Percentiles rank a stretch among this genome's conserved stretches.
phyloP scores from a whole-genome alignment of 2,329 filamentous ascomycete genomes.

The Dothiorella sarmentorum region DNA sequence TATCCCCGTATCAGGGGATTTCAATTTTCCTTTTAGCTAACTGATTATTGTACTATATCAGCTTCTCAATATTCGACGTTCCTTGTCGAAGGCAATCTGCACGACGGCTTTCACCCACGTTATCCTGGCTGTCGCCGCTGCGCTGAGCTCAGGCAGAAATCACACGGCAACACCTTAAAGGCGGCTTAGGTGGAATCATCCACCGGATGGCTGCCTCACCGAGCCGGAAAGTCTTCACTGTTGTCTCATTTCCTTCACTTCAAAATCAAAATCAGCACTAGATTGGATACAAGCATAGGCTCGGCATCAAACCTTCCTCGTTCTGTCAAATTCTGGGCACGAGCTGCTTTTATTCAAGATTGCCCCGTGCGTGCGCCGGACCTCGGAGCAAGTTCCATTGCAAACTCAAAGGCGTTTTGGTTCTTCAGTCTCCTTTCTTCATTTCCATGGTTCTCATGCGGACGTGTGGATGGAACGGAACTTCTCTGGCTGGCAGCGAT shows the following conservation, averaged over 20 bases:
- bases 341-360: background rate
- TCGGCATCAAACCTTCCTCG: background rate
- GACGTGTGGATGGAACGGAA: background rate
- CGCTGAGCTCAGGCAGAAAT: background rate
- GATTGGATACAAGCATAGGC: constrained; percentile 10
- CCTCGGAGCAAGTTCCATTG: background rate
- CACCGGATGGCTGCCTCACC: background rate
- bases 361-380: background rate
- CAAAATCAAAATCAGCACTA: background rate
- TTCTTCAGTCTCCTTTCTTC: background rate
- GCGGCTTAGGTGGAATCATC: background rate
- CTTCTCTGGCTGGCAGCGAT: background rate
- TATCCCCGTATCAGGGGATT: background rate
- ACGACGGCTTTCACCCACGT: background rate
- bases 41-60: constrained; percentile 3
- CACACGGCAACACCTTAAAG: background rate
- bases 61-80: background rate
- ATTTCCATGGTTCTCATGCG: background rate
- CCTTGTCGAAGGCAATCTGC: background rate
- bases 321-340: background rate
- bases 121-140: background rate
- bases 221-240: background rate
- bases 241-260: background rate
- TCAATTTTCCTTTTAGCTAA: background rate
- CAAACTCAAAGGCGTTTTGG: background rate